Evolutionary conservation across 2,329 filamentous ascomycete genomes (phyloP).

Genomic region (Trichoderma sp.): DNA sequence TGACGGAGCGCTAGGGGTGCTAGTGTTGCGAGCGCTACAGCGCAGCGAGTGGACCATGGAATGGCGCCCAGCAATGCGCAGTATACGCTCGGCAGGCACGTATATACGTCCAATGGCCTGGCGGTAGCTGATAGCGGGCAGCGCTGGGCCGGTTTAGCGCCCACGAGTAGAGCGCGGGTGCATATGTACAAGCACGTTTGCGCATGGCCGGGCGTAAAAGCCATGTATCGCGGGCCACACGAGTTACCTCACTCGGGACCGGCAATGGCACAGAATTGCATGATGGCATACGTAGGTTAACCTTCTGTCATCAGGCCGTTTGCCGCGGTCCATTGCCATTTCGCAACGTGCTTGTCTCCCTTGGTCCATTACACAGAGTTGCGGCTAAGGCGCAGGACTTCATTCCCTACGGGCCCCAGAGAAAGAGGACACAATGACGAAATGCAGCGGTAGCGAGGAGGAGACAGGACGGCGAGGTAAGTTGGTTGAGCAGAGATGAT

Average conservation of each 20-base stretch:
- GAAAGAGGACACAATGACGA: background rate
- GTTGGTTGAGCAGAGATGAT: too few species aligned
- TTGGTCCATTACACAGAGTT: background rate
- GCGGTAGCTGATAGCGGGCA: background rate
- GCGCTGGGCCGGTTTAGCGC: background rate
- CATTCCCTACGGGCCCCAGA: background rate
- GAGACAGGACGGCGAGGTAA: background rate
- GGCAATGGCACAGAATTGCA: background rate
- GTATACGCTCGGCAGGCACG: background rate
- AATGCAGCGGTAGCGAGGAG: background rate
- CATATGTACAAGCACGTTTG: background rate
- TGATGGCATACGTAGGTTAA: background rate
- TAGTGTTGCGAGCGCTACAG: background rate
- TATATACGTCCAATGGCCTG: too few species aligned
- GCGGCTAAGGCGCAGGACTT: background rate
- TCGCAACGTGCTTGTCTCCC: background rate
- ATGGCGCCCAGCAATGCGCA: background rate
- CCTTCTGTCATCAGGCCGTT: background rate
- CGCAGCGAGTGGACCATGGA: background rate
- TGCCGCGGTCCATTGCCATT: background rate
- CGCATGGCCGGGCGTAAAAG: slow-evolving; percentile 1
- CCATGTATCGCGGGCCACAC: background rate
- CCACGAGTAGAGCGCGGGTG: background rate
- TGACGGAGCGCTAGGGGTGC: background rate
- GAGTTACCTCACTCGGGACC: background rate